These are phyloP conservation scores for Tylopilus sp. DNA, from an alignment of 1,284 basidiomycete genomes.

Conservation along the genomic window DNA sequence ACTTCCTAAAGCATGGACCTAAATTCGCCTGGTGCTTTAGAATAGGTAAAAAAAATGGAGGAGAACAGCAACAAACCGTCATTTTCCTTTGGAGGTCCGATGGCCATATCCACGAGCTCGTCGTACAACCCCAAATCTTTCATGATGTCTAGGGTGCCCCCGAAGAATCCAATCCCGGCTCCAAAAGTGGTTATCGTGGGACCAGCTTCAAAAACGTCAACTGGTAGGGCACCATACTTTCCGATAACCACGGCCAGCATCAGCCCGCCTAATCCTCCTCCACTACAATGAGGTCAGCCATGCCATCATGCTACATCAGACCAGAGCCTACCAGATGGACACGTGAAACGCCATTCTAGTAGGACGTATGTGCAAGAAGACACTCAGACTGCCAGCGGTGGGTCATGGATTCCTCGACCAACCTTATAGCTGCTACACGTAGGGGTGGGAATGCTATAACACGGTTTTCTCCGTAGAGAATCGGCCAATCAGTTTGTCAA, in stretches of 20 bases:
- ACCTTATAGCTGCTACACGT: no score
- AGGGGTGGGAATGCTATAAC: no score
- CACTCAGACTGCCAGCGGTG: conserved; percentile 25
- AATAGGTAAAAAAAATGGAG: no score
- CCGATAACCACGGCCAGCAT: background rate
- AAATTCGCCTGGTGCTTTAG: background rate
- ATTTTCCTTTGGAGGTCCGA: background rate
- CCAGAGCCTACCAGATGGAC: background rate
- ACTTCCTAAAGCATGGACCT: conserved; percentile 22
- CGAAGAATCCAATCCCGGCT: background rate
- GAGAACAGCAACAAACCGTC: background rate
- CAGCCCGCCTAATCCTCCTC: background rate
- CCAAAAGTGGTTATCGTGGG: no score
- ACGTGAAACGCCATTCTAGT: background rate
- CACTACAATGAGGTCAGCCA: background rate
- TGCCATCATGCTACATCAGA: background rate
- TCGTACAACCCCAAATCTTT: background rate
- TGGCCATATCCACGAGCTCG: background rate
- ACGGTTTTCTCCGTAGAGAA: no score
- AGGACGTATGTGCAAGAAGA: no score
- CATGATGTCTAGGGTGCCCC: background rate
- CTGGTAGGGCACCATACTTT: background rate
- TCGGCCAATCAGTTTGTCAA: no score
- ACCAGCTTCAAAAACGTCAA: background rate
- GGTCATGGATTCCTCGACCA: no score